A percentile compares a stretch with the other conserved stretches of the same genome.
phyloP scores from a whole-genome alignment of 106 monocot species.

The Apostasia shenzhenica region DNA sequence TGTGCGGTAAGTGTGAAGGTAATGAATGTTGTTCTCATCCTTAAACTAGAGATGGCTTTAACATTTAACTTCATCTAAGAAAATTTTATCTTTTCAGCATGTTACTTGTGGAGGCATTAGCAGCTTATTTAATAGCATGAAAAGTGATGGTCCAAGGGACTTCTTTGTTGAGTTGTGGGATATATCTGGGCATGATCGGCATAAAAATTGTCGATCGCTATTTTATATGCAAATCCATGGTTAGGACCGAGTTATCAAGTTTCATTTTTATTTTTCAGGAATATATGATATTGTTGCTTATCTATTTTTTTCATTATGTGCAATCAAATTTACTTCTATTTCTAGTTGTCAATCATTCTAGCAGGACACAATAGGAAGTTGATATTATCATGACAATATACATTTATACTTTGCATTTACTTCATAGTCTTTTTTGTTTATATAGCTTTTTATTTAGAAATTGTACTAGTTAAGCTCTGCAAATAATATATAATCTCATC shows the following conservation, averaged over 20 bases:
- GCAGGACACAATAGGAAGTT: too few species aligned
- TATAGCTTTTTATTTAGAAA: too few species aligned
- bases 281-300: too few species aligned
- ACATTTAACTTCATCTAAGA: neutral
- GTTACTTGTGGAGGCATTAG: constrained; percentile 63
- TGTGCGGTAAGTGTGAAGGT: constrained; percentile 81
- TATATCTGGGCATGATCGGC: constrained; percentile 78
- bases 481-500: too few species aligned
- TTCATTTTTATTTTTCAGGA: too few species aligned
- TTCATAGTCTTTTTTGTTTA: too few species aligned
- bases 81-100: constrained; percentile 44
- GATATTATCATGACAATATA: too few species aligned
- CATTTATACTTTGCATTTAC: too few species aligned
- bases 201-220: constrained; percentile 75
- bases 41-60: neutral
- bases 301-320: too few species aligned
- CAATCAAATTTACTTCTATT: too few species aligned
- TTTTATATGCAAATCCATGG: constrained; percentile 89
- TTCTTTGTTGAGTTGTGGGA: constrained; percentile 98
- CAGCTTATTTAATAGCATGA: constrained; percentile 72
- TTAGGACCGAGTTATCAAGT: constrained; percentile 8
- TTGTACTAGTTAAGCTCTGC: too few species aligned
- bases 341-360: too few species aligned
- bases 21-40: constrained; percentile 1
- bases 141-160: constrained; percentile 59